Evolutionary conservation across 352 stramenopile species (phyloP).

Genomic region (Thraustochytrium sp.): DNA sequence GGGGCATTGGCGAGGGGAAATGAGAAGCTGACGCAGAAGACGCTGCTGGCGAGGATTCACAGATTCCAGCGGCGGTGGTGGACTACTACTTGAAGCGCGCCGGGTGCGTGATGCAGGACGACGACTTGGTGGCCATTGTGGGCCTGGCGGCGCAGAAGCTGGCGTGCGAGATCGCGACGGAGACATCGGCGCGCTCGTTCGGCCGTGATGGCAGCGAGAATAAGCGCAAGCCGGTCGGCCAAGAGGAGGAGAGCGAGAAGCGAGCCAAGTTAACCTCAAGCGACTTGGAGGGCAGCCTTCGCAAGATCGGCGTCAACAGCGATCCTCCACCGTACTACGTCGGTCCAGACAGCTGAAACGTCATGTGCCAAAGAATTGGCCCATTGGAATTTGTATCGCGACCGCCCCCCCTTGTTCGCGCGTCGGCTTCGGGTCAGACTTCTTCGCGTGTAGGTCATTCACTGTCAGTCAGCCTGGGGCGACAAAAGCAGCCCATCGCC

Average conservation of each 20-base stretch:
- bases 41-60: background rate
- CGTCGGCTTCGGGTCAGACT: too few species aligned
- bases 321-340: slow-evolving; percentile 25
- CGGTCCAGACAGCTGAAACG: background rate
- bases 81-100: slow-evolving; percentile 32
- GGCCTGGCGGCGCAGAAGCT: slow-evolving; percentile 35
- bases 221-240: background rate
- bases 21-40: too few species aligned
- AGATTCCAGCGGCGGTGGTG: slow-evolving; percentile 37
- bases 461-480: too few species aligned
- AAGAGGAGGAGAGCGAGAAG: slow-evolving; percentile 19
- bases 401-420: too few species aligned
- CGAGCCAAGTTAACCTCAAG: slow-evolving; percentile 29
- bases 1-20: too few species aligned
- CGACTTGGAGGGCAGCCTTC: slow-evolving; percentile 33
- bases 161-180: slow-evolving; percentile 26
- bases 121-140: slow-evolving; percentile 27
- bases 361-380: too few species aligned
- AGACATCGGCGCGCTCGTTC: background rate
- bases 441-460: too few species aligned
- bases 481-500: too few species aligned
- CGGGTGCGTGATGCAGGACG: slow-evolving; percentile 27
- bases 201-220: slow-evolving; percentile 17
- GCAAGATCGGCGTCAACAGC: slow-evolving; percentile 34
- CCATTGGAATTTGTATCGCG: too few species aligned